A percentile compares a stretch with the other conserved stretches of the same genome.
Evolutionary conservation across 352 stramenopile species (phyloP).

Genomic region (Elongisporangium prolatum): DNA sequence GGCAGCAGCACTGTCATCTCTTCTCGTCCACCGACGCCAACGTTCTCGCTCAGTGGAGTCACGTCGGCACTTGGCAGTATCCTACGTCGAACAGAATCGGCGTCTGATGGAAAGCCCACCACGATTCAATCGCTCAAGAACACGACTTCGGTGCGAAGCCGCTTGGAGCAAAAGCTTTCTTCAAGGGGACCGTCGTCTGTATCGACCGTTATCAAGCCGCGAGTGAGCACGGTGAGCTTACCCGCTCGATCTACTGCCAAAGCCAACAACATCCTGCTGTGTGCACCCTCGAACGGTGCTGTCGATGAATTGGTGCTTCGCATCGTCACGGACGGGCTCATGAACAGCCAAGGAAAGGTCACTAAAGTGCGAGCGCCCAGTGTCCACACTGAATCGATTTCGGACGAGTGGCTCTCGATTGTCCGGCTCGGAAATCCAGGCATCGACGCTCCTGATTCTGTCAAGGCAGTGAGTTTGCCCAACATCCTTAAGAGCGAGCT

Average conservation of each 20-base stretch:
- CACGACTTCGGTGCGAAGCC: slow-evolving; percentile 38
- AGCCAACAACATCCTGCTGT: slow-evolving; percentile 75
- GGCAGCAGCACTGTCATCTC: background rate
- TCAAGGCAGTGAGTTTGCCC: slow-evolving; percentile 75
- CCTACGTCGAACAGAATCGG: slow-evolving; percentile 38
- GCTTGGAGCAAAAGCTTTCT: slow-evolving; percentile 65
- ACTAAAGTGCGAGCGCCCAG: slow-evolving; percentile 62
- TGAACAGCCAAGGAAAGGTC: slow-evolving; percentile 47
- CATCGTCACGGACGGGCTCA: slow-evolving; percentile 79
- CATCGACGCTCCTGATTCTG: slow-evolving; percentile 62
- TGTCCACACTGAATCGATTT: slow-evolving; percentile 47
- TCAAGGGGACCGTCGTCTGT: slow-evolving; percentile 12
- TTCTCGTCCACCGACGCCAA: slow-evolving; percentile 3
- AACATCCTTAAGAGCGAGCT: slow-evolving; percentile 82
- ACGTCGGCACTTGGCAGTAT: slow-evolving; percentile 51
- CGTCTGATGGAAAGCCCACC: slow-evolving; percentile 23
- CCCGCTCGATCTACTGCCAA: slow-evolving; percentile 18
- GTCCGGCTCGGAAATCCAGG: slow-evolving; percentile 75
- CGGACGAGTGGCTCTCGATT: slow-evolving; percentile 60
- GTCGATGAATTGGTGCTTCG: slow-evolving; percentile 88
- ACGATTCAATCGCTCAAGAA: slow-evolving; percentile 70
- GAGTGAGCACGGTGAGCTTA: slow-evolving; percentile 24
- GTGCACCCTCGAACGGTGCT: slow-evolving; percentile 88
- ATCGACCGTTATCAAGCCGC: slow-evolving; percentile 37
- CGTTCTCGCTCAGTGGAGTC: slow-evolving; percentile 56